Conservation (phyloP, 2,329 filamentous ascomycete species). For the Trichoderma atrobrunneum region DNA sequence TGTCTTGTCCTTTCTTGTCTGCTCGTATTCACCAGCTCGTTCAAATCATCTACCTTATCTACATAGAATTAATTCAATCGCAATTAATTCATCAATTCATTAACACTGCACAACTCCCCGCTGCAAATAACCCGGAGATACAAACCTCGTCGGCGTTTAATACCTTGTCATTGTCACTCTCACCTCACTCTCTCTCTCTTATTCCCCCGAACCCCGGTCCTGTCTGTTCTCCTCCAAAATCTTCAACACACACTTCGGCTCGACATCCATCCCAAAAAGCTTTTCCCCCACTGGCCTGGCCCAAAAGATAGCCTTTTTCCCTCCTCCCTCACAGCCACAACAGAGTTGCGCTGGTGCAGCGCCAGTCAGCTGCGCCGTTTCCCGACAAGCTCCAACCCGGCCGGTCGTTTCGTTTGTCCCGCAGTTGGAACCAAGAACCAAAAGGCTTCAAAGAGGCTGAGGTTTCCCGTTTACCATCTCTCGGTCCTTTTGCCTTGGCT, state of each 20-base stretch:
- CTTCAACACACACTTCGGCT: background rate
- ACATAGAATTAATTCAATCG: background rate
- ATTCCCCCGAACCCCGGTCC: background rate
- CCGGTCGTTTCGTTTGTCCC: background rate
- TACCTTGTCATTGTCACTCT: background rate
- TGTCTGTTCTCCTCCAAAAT: background rate
- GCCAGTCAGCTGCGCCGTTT: constrained; percentile 18
- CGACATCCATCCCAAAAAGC: background rate
- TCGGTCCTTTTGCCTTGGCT: background rate
- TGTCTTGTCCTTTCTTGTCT: too few species aligned
- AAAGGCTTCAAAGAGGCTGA: background rate
- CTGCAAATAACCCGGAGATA: background rate
- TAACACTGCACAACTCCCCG: background rate
- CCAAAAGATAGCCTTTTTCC: constrained; percentile 5
- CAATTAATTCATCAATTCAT: background rate
- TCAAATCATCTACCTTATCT: background rate
- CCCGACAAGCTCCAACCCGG: background rate
- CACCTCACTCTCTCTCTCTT: background rate
- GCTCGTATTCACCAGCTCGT: background rate
- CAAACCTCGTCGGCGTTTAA: background rate
- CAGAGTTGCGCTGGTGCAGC: constrained; percentile 1
- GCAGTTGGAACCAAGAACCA: background rate
- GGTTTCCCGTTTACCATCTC: background rate
- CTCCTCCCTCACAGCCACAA: constrained; percentile 11
- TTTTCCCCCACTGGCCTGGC: background rate